Evolutionary conservation across 1,284 basidiomycete genomes (phyloP).

Genomic region (Cerrena zonata): DNA sequence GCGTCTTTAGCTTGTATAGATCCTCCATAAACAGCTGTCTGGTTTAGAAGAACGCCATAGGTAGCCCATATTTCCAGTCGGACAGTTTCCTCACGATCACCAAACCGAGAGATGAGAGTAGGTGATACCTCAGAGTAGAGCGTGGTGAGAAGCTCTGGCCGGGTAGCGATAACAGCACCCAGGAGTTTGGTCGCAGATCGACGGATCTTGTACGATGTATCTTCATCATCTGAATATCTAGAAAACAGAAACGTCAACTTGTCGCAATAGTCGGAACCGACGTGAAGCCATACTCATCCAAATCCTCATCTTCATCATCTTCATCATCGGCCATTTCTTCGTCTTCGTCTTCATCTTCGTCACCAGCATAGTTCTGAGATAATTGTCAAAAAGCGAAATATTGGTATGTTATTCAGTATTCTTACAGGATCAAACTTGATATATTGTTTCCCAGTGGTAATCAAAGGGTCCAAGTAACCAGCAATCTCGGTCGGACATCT

Average conservation of each 20-base stretch:
- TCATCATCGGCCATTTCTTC: constrained; percentile 77
- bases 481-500: constrained; percentile 80
- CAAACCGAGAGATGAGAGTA: constrained; percentile 83
- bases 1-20: constrained; percentile 48
- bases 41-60: constrained; percentile 74
- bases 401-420: too few species aligned
- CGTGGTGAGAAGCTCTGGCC: constrained; percentile 75
- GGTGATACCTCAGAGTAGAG: constrained; percentile 84
- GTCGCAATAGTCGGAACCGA: neutral
- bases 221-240: constrained; percentile 95
- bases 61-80: constrained; percentile 90
- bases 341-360: constrained; percentile 73
- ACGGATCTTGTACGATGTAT: constrained; percentile 97
- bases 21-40: constrained; percentile 74
- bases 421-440: constrained; percentile 92
- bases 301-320: constrained; percentile 75
- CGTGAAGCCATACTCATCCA: constrained; percentile 60
- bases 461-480: constrained; percentile 63
- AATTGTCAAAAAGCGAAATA: too few species aligned
- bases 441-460: constrained; percentile 65
- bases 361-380: constrained; percentile 88
- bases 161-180: constrained; percentile 78
- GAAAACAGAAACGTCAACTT: constrained; percentile 1
- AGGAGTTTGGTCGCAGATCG: constrained; percentile 89
- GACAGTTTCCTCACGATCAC: constrained; percentile 93